phyloP scores from a whole-genome alignment of 164 flowering plant species.

The Aristolochia contorta region DNA sequence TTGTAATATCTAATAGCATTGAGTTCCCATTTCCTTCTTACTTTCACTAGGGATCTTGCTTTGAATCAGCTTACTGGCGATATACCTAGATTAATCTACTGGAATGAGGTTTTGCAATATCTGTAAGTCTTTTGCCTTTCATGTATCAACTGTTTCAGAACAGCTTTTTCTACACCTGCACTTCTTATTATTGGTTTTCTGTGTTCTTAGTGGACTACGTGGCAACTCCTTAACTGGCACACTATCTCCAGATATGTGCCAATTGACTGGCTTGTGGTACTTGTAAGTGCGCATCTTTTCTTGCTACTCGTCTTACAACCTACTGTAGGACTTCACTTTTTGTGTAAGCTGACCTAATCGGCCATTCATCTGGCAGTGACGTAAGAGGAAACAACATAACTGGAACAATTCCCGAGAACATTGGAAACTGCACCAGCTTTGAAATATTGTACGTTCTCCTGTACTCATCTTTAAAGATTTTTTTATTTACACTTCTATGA shows the following conservation, averaged over 20 bases:
- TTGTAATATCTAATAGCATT: background rate
- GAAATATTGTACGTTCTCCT: slow-evolving; percentile 59
- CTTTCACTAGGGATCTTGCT: slow-evolving; percentile 67
- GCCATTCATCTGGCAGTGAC: slow-evolving; percentile 39
- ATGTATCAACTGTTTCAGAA: no score
- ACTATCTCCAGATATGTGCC: slow-evolving; percentile 88
- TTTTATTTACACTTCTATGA: no score
- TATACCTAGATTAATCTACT: slow-evolving; percentile 76
- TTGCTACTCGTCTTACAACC: no score
- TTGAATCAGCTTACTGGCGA: slow-evolving; percentile 73
- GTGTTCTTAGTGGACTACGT: slow-evolving; percentile 53
- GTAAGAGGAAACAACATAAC: slow-evolving; percentile 79
- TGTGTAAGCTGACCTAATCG: no score
- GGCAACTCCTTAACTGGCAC: slow-evolving; percentile 71
- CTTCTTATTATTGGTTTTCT: background rate
- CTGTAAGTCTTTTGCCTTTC: slow-evolving; percentile 42
- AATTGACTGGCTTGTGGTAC: slow-evolving; percentile 88
- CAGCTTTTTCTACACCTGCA: no score
- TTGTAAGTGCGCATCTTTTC: slow-evolving; percentile 62
- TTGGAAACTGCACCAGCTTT: slow-evolving; percentile 94
- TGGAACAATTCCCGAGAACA: slow-evolving; percentile 75
- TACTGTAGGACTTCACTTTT: no score
- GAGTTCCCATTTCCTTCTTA: background rate
- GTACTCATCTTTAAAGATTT: no score
- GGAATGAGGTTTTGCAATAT: slow-evolving; percentile 93